A percentile compares a stretch with the other conserved stretches of the same genome.
These are phyloP conservation scores for Bryoerythrophyllum caledonicum DNA, from an alignment of 225 moss, liverwort and hornwort species.

Conservation along the genomic window DNA sequence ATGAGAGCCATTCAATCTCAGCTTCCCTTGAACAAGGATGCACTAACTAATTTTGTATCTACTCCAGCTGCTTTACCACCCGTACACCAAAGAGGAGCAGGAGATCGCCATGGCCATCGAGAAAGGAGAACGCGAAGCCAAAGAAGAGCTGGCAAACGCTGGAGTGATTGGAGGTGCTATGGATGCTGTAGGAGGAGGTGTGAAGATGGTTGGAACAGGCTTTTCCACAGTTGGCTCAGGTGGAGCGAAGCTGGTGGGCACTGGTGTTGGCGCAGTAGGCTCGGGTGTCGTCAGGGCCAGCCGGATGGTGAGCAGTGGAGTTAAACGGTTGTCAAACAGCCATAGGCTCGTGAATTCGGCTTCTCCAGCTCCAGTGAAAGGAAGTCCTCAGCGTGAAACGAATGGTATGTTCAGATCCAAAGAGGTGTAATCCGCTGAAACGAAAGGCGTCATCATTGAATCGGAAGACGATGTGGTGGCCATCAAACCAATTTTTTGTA, in stretches of 20 bases:
- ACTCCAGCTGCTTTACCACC: conserved; percentile 73
- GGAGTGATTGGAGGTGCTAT: conserved; percentile 62
- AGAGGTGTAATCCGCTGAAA: conserved; percentile 34
- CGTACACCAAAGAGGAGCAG: conserved; percentile 70
- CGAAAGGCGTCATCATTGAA: background rate
- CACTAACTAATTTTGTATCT: conserved; percentile 2
- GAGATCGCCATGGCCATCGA: conserved; percentile 69
- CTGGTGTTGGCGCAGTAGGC: conserved; percentile 52
- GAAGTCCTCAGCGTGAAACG: conserved; percentile 41
- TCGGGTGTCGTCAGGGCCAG: conserved; percentile 68
- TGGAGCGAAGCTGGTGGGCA: conserved; percentile 47
- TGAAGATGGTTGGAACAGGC: conserved; percentile 59
- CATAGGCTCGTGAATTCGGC: conserved; percentile 38
- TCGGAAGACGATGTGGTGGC: background rate
- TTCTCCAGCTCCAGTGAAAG: conserved; percentile 29
- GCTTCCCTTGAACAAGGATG: no score
- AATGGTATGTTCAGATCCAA: conserved; percentile 42
- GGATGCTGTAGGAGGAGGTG: conserved; percentile 76
- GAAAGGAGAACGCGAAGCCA: conserved; percentile 36
- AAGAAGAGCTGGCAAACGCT: conserved; percentile 55
- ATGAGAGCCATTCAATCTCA: no score
- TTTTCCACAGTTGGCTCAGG: conserved; percentile 49
- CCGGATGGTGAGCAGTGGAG: conserved; percentile 55
- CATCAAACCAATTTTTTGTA: conserved; percentile 8
- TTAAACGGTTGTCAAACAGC: conserved; percentile 43